These are phyloP conservation scores for Chalciporus sp. DNA, from an alignment of 1,284 basidiomycete species.

Conservation along the genomic window DNA sequence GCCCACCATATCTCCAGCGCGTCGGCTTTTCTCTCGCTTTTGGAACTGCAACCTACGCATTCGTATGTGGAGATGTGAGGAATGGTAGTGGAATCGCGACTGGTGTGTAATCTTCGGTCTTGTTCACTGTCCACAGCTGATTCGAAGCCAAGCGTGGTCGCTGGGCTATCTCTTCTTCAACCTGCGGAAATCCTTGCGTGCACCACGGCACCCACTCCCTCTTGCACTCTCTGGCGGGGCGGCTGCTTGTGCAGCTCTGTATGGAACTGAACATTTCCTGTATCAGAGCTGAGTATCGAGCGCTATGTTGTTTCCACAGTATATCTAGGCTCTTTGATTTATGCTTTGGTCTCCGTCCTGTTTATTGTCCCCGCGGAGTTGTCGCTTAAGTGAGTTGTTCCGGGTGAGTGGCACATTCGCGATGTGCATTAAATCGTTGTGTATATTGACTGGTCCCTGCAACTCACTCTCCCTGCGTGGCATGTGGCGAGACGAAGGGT, in stretches of 20 bases:
- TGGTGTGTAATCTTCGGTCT: constrained; percentile 26
- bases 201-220: constrained; percentile 38
- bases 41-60: constrained; percentile 46
- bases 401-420: neutral
- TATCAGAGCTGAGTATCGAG: constrained; percentile 29
- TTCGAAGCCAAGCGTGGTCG: constrained; percentile 42
- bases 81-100: constrained; percentile 51
- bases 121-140: neutral
- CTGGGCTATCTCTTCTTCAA: constrained; percentile 48
- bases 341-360: neutral
- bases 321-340: neutral
- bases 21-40: constrained; percentile 49
- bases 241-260: constrained; percentile 38
- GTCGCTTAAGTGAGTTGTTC: neutral
- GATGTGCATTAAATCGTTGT: too few species aligned
- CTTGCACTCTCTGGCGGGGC: constrained; percentile 39
- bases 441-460: too few species aligned
- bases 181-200: constrained; percentile 34
- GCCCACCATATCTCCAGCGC: constrained; percentile 46
- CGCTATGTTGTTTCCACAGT: neutral
- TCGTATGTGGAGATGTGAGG: constrained; percentile 41
- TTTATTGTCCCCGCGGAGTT: neutral
- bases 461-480: too few species aligned
- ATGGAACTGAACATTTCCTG: constrained; percentile 48
- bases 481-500: too few species aligned